Evolutionary conservation across 2,329 filamentous ascomycete genomes (phyloP).

Genomic region (Bipolaris zeicola): DNA sequence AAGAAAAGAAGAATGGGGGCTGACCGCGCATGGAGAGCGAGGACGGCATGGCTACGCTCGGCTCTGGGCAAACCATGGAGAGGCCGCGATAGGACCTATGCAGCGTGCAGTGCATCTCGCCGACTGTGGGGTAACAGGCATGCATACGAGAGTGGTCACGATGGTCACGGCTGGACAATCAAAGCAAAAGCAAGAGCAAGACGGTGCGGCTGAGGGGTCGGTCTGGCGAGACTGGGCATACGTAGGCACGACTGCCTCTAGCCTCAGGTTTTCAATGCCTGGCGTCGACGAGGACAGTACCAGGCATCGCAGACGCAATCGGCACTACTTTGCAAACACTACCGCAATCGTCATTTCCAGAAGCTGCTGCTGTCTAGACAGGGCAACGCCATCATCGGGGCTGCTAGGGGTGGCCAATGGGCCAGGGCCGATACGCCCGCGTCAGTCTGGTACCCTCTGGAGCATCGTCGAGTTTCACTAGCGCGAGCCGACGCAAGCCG

Average conservation of each 20-base stretch:
- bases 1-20: conserved; percentile 10
- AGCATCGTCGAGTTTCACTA: conserved; percentile 16
- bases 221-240: neutral
- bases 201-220: neutral
- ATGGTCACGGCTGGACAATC: conserved; percentile 3
- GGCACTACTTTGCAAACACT: neutral
- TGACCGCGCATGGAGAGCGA: conserved; percentile 12
- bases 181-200: conserved; percentile 6
- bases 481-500: conserved; percentile 39
- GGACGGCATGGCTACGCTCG: conserved; percentile 25
- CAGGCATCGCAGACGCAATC: neutral
- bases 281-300: neutral
- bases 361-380: neutral
- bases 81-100: conserved; percentile 11
- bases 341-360: neutral
- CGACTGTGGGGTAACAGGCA: conserved; percentile 20
- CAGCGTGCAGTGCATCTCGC: conserved; percentile 6
- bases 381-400: conserved; percentile 10
- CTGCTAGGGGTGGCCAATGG: conserved; percentile 4
- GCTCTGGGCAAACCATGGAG: conserved; percentile 15
- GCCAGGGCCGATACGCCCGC: conserved; percentile 16
- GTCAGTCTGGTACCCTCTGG: conserved; percentile 20
- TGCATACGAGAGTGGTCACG: conserved; percentile 8
- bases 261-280: neutral
- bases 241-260: neutral